Conservation (phyloP, 768 basidiomycete species). For the Lactarius quietus region DNA sequence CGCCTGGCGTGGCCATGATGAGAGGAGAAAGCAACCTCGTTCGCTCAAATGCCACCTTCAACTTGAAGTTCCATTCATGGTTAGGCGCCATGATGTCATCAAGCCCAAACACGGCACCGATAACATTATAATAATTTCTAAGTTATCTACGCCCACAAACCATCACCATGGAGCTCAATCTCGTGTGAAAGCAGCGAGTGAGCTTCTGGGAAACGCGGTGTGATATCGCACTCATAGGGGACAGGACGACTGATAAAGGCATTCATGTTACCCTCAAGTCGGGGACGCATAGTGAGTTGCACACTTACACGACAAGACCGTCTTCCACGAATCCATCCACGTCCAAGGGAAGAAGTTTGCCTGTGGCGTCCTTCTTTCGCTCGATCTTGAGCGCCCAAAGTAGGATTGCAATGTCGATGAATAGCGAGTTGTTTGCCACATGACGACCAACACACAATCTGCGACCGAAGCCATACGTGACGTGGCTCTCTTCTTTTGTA, state of each 20-base stretch:
- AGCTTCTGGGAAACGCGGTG: conserved; percentile 23
- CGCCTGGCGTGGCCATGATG: conserved; percentile 15
- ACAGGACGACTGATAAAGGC: conserved; percentile 14
- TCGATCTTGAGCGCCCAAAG: conserved; percentile 22
- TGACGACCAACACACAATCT: conserved; percentile 25
- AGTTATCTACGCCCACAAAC: neutral
- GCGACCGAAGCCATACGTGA: conserved; percentile 24
- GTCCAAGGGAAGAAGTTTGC: conserved; percentile 13
- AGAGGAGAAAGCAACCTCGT: conserved; percentile 7
- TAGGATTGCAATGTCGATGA: conserved; percentile 22
- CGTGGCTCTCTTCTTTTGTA: conserved; percentile 25
- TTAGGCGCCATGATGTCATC: conserved; percentile 1
- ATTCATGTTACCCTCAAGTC: neutral
- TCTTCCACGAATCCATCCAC: conserved; percentile 26
- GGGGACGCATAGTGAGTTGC: neutral
- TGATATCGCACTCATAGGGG: conserved; percentile 20
- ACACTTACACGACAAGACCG: conserved; percentile 26
- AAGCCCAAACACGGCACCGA: neutral
- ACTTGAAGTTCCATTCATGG: neutral
- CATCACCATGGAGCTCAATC: conserved; percentile 15
- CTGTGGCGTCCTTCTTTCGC: conserved; percentile 17
- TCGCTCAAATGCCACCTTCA: neutral
- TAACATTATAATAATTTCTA: neutral
- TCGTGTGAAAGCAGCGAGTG: conserved; percentile 5
- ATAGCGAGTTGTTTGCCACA: conserved; percentile 23